phyloP scores from a whole-genome alignment of 2,329 filamentous ascomycete genomes.

The Diaporthe vexans region DNA sequence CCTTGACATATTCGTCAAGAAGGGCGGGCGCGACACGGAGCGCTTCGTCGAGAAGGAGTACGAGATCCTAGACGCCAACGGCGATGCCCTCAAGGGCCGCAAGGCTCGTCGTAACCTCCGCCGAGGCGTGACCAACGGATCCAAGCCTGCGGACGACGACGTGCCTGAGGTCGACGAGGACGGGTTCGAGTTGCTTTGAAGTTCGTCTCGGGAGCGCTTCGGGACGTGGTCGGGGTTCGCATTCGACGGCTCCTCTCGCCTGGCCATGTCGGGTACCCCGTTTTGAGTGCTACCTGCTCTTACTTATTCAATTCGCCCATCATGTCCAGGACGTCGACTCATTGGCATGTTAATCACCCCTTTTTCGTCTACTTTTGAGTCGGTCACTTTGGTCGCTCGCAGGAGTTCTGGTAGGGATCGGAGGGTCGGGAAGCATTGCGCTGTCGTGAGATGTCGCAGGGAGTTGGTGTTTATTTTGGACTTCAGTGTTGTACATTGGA shows the following conservation, averaged over 20 bases:
- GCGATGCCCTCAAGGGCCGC: conserved; percentile 58
- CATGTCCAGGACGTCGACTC: background rate
- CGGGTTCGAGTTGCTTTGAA: conserved; percentile 58
- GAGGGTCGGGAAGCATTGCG: conserved; percentile 31
- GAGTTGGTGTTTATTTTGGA: conserved; percentile 36
- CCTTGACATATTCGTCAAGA: conserved; percentile 56
- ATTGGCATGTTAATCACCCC: conserved; percentile 27
- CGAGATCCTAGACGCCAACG: conserved; percentile 61
- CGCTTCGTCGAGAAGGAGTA: conserved; percentile 63
- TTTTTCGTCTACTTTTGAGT: conserved; percentile 23
- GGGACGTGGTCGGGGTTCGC: background rate
- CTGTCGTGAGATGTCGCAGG: conserved; percentile 37
- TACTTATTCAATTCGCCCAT: conserved; percentile 12
- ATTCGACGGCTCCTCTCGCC: background rate
- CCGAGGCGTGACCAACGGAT: conserved; percentile 44
- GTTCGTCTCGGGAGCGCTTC: background rate
- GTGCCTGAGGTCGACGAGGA: conserved; percentile 53
- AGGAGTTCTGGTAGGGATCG: conserved; percentile 34
- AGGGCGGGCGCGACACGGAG: conserved; percentile 56
- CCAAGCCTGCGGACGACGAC: conserved; percentile 45
- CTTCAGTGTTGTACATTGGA: conserved; percentile 22
- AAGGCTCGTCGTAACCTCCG: conserved; percentile 60
- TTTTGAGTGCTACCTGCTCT: background rate
- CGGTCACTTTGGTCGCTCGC: conserved; percentile 19
- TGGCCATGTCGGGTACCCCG: background rate